phyloP scores from a whole-genome alignment of 352 stramenopile genomes.

The Globisporangium paroecandrum region DNA sequence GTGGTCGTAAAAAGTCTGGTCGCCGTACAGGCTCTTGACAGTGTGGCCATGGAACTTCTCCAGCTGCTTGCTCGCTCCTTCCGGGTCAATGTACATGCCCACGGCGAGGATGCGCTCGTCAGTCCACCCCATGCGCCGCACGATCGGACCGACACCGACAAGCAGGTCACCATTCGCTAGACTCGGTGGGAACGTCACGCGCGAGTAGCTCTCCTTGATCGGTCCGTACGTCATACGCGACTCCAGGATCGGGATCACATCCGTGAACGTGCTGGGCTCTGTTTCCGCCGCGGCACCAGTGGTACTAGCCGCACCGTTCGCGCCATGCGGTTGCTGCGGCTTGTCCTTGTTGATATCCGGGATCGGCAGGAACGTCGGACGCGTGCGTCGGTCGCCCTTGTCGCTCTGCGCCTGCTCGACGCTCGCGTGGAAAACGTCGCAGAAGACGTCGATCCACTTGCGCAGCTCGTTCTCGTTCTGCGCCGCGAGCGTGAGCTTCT shows the following conservation, averaged over 20 bases:
- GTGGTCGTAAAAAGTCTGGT: constrained; percentile 74
- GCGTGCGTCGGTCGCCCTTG: constrained; percentile 54
- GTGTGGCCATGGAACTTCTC: constrained; percentile 49
- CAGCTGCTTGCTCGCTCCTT: constrained; percentile 50
- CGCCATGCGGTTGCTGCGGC: constrained; percentile 10
- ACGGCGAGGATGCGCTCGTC: constrained; percentile 80
- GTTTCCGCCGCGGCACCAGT: constrained; percentile 25
- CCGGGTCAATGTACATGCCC: constrained; percentile 73
- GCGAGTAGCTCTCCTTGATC: constrained; percentile 74
- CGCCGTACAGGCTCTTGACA: constrained; percentile 63
- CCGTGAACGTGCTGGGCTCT: constrained; percentile 29
- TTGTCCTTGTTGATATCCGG: constrained; percentile 39
- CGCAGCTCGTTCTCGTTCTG: constrained; percentile 65
- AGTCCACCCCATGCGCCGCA: constrained; percentile 78
- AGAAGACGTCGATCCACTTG: constrained; percentile 81
- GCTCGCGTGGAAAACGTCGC: constrained; percentile 70
- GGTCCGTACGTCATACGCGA: constrained; percentile 61
- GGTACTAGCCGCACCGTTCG: constrained; percentile 10
- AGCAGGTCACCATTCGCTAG: constrained; percentile 73
- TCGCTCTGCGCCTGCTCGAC: constrained; percentile 55
- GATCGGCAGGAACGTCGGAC: constrained; percentile 69
- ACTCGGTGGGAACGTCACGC: constrained; percentile 72
- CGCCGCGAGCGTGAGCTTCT: constrained; percentile 74
- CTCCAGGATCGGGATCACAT: constrained; percentile 57
- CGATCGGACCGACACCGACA: constrained; percentile 66